Evolutionary conservation across 2,329 filamentous ascomycete genomes (phyloP).

Genomic region (Pseudocercospora ulei): DNA sequence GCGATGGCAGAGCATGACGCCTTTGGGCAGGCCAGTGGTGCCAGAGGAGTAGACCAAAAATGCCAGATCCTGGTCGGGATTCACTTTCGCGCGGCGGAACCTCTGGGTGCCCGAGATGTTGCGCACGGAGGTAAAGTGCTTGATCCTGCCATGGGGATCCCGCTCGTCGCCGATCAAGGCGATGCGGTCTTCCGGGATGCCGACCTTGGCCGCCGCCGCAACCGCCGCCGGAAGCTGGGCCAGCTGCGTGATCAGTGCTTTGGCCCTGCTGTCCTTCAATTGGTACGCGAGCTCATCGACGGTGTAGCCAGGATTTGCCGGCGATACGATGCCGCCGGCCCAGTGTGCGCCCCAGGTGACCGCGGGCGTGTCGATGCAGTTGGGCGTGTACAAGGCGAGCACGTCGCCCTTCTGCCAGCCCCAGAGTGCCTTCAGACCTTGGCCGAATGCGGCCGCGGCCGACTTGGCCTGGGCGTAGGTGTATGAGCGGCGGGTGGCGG

Average conservation of each 20-base stretch:
- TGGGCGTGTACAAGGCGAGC: conserved; percentile 71
- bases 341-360: conserved; percentile 70
- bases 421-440: conserved; percentile 63
- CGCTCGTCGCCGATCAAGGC: conserved; percentile 62
- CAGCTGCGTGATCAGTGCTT: conserved; percentile 63
- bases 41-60: conserved; percentile 84
- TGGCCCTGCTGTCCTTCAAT: conserved; percentile 65
- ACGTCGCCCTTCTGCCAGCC: conserved; percentile 76
- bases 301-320: conserved; percentile 81
- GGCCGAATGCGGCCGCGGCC: conserved; percentile 64
- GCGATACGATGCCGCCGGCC: conserved; percentile 72
- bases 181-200: conserved; percentile 61
- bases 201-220: conserved; percentile 37
- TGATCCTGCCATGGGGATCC: conserved; percentile 50
- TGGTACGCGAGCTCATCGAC: conserved; percentile 74
- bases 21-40: conserved; percentile 66
- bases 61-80: conserved; percentile 62
- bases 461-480: conserved; percentile 59
- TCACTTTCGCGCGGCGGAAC: conserved; percentile 52
- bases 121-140: conserved; percentile 63
- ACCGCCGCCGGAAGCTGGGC: conserved; percentile 53
- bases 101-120: conserved; percentile 52
- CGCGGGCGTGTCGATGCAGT: conserved; percentile 71
- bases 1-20: conserved; percentile 75
- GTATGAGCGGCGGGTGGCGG: conserved; percentile 58